A percentile compares a stretch with the other conserved stretches of the same genome.
Conservation (phyloP, 2,329 filamentous ascomycete genomes). For the Coniochaeta sp. region DNA sequence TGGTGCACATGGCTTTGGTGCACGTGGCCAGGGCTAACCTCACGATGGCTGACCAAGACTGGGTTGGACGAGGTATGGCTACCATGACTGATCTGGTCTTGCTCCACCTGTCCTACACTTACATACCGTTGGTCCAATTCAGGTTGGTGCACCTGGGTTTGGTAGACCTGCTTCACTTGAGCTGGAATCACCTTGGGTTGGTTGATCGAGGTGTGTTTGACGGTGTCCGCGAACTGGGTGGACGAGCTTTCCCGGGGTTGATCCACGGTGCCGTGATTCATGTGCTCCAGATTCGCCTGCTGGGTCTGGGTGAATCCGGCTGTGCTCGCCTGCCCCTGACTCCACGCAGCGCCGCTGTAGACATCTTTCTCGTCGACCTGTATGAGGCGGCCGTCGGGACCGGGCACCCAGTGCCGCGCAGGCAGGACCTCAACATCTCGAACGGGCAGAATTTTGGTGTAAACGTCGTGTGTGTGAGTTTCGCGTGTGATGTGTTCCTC, state of each 20-base stretch:
- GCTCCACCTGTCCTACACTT: neutral
- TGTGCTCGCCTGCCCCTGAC: neutral
- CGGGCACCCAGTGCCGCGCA: slow-evolving; percentile 20
- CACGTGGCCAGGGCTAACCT: neutral
- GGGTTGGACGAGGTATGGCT: neutral
- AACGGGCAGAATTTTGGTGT: slow-evolving; percentile 22
- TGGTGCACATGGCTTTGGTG: neutral
- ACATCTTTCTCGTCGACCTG: slow-evolving; percentile 13
- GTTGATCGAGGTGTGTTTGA: neutral
- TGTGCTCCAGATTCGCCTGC: neutral
- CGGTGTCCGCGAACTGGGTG: neutral
- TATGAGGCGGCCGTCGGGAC: slow-evolving; percentile 7
- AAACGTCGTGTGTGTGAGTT: slow-evolving; percentile 24
- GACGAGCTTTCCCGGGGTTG: too few relatives aligned
- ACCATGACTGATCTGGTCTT: neutral
- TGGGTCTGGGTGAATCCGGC: neutral
- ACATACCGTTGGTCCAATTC: neutral
- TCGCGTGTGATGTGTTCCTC: slow-evolving; percentile 23
- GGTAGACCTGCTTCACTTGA: neutral
- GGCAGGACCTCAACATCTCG: slow-evolving; percentile 23
- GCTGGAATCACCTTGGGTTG: neutral
- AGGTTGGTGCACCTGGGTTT: neutral
- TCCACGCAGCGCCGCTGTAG: neutral
- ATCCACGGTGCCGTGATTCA: neutral
- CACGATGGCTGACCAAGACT: neutral